Base-by-base conservation (phyloP, 257 asterid genomes). In the Pogostemon cablin region DNA sequence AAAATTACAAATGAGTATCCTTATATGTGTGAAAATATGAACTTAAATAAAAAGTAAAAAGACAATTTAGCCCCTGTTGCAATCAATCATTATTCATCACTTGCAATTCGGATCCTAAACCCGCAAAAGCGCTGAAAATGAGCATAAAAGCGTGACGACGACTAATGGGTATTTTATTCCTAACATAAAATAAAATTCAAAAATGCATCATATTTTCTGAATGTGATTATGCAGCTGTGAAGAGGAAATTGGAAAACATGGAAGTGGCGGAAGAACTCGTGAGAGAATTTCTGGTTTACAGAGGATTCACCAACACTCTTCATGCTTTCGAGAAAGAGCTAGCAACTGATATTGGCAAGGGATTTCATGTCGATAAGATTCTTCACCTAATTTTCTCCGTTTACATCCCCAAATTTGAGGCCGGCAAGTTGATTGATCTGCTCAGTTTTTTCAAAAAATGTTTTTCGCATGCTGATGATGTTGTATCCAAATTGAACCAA, bases 261-360 rank as follows among this genome's bases (percentile, higher is more conserved):
- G 81, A 84, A 79, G 79, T 82, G 76, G 98, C 96, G 10, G 96
- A 91, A 83, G 98, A 93, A 78, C 76, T 93, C 8, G 86, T 93
- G 68, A 80, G 96, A 60, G 99, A 93, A 72, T 91, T 91, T 60
- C 91, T 93, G 15, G 84, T 91, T 48, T 93, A 85, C 74, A 80
- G 99, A 79, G 98, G 99, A 76, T 91, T 93, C 79, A 87, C 96
- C 49, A 85, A 69, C 76, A 85, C 91, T 57, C 86, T 91, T 44
- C 87, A 89, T 72, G 80, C 90, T 10, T 91, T 87, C 80, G 93
- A 84, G 81, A 93, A 85, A 74, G 98, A 93, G 81, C 78, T 91
- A 56, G 85, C 86, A 42, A 91, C 95, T 72, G 99, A 87, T 78
- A 82, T 91, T 56, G 96, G 95, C 77, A 87, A 78, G 81, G 90